These are phyloP conservation scores for Colletotrichum scovillei DNA, from an alignment of 2,329 filamentous ascomycete species.

Conservation along the genomic window DNA sequence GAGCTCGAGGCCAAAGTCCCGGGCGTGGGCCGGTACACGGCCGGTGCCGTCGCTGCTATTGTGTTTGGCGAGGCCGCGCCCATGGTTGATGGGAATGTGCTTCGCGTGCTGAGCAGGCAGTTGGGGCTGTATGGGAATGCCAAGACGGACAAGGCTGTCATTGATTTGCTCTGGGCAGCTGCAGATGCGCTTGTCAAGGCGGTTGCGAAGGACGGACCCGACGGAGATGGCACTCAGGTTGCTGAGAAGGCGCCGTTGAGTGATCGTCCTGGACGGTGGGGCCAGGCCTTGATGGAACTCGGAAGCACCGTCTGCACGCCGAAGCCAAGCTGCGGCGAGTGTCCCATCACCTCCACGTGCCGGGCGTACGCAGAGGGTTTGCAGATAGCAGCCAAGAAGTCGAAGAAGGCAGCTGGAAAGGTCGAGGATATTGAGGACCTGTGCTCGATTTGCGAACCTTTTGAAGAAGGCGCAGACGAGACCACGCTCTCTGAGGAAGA, in stretches of 20 bases:
- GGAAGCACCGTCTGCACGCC: conserved; percentile 72
- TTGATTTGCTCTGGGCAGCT: conserved; percentile 68
- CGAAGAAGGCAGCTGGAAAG: conserved; percentile 28
- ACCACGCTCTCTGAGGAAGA: conserved; percentile 17
- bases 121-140: conserved; percentile 67
- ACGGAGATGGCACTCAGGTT: conserved; percentile 19
- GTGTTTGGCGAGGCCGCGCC: conserved; percentile 69
- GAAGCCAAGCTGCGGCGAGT: conserved; percentile 65
- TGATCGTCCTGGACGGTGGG: conserved; percentile 69
- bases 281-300: conserved; percentile 74
- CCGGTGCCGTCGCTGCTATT: conserved; percentile 71
- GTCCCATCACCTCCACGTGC: conserved; percentile 63
- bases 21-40: conserved; percentile 72
- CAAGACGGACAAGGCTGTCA: conserved; percentile 64
- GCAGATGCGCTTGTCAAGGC: conserved; percentile 66
- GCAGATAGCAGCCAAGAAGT: conserved; percentile 40
- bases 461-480: conserved; percentile 50
- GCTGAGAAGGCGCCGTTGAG: conserved; percentile 48
- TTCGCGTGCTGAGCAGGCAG: conserved; percentile 70
- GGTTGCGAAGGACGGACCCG: conserved; percentile 54
- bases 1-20: conserved; percentile 64
- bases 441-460: conserved; percentile 60
- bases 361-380: conserved; percentile 62
- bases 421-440: conserved; percentile 61
- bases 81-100: conserved; percentile 74